A percentile compares a stretch with the other conserved stretches of the same genome.
phyloP scores from a whole-genome alignment of 768 basidiomycete species.

The Leccinum subgranulosum region DNA sequence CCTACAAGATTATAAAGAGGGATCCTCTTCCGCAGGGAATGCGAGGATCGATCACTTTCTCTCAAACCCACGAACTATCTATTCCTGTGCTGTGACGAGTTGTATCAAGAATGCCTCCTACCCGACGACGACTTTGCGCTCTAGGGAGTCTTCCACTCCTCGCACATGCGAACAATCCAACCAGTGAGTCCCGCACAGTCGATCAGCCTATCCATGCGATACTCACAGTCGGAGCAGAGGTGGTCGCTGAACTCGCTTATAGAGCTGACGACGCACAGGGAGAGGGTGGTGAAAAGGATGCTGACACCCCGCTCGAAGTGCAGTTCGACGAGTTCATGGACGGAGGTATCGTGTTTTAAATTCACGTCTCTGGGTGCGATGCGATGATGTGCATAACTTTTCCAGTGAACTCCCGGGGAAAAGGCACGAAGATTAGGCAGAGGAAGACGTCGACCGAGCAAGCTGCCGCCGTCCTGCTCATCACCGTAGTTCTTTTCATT shows the following conservation, averaged over 20 bases:
- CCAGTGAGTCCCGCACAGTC: slow-evolving; percentile 14
- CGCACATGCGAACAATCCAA: slow-evolving; percentile 22
- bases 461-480: slow-evolving; percentile 24
- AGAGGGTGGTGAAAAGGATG: neutral
- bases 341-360: slow-evolving; percentile 15
- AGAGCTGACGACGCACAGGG: slow-evolving; percentile 9
- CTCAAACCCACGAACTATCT: neutral
- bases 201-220: neutral
- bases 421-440: slow-evolving; percentile 15
- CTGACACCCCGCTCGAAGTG: slow-evolving; percentile 19
- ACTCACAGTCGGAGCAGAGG: slow-evolving; percentile 14
- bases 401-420: slow-evolving; percentile 26
- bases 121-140: slow-evolving; percentile 12
- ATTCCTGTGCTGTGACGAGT: neutral
- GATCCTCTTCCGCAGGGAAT: neutral
- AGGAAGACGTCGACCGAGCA: slow-evolving; percentile 22
- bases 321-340: slow-evolving; percentile 27
- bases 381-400: neutral
- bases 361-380: neutral
- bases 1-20: slow-evolving; percentile 10
- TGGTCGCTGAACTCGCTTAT: slow-evolving; percentile 27
- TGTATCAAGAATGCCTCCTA: slow-evolving; percentile 18
- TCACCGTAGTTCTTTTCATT: slow-evolving; percentile 12
- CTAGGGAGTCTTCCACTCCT: slow-evolving; percentile 24
- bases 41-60: neutral